Evolutionary conservation across 495 filamentous ascomycete genomes (phyloP).

Genomic region (Patellaria atrata): DNA sequence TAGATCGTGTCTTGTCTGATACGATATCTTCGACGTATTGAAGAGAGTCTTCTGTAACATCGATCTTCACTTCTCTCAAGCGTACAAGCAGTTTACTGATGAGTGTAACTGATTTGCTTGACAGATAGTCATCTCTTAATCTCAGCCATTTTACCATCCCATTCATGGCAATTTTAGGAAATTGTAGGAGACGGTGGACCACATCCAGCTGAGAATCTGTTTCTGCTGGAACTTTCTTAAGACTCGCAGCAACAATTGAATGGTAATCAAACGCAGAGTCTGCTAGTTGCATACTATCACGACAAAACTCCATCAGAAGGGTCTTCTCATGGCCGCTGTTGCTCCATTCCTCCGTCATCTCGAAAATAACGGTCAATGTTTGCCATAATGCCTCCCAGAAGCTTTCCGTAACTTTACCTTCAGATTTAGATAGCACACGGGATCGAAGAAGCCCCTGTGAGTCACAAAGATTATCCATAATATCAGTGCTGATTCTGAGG

Average conservation of each 20-base stretch:
- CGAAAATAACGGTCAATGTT: constrained; percentile 63
- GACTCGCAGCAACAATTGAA: constrained; percentile 55
- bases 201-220: constrained; percentile 25
- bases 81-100: constrained; percentile 58
- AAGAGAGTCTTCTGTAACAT: constrained; percentile 45
- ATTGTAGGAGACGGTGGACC: constrained; percentile 33
- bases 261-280: constrained; percentile 73
- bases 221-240: constrained; percentile 34
- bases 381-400: constrained; percentile 82
- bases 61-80: constrained; percentile 53
- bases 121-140: constrained; percentile 70
- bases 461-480: constrained; percentile 73
- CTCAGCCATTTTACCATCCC: constrained; percentile 70
- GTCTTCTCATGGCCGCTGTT: constrained; percentile 50
- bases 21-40: constrained; percentile 47
- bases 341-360: constrained; percentile 67
- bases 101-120: constrained; percentile 52
- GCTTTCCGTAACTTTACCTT: constrained; percentile 46
- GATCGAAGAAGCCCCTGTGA: constrained; percentile 65
- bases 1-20: constrained; percentile 48
- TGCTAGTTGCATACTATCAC: constrained; percentile 86
- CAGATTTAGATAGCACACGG: constrained; percentile 40
- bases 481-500: constrained; percentile 57
- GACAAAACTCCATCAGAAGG: constrained; percentile 77
- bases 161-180: constrained; percentile 48